Percentiles rank a stretch among this genome's conserved stretches.
phyloP scores from a whole-genome alignment of 345 rosid genomes.

The Syzygium grande region DNA sequence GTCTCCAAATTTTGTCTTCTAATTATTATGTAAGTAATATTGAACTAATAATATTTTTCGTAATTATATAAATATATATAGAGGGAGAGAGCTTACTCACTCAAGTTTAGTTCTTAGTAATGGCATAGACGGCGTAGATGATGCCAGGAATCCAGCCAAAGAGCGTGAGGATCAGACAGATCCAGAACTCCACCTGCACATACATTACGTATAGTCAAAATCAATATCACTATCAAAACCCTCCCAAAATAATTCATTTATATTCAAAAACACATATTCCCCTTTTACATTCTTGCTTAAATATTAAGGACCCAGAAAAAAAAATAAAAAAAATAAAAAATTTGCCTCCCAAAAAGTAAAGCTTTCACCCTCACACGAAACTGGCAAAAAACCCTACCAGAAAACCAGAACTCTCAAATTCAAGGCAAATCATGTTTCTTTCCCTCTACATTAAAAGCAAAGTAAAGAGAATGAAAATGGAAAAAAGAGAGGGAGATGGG shows the following conservation, averaged over 20 bases:
- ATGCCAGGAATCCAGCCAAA: constrained; percentile 82
- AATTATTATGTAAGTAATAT: background rate
- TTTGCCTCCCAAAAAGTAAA: background rate
- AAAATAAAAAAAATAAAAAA: too few species aligned
- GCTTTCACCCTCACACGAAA: background rate
- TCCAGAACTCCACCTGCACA: constrained; percentile 76
- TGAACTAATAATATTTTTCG: background rate
- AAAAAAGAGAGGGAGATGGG: background rate
- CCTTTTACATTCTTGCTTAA: background rate
- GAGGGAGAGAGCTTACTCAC: background rate
- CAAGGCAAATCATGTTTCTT: background rate
- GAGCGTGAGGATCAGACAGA: constrained; percentile 63
- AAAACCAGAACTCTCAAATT: too few species aligned
- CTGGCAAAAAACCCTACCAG: background rate
- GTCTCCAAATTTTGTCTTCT: background rate
- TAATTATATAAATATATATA: background rate
- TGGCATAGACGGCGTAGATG: constrained; percentile 59
- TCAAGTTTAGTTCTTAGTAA: constrained; percentile 36
- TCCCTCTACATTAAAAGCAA: background rate
- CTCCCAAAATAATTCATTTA: background rate
- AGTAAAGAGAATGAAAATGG: too few species aligned
- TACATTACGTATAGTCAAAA: background rate
- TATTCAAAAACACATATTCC: background rate
- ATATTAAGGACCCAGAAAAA: background rate
- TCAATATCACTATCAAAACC: background rate